Evolutionary conservation across 78 protist genomes (phyloP), one percentile per base, ranked within the genome.

Genomic region (Emiliania huxleyi): DNA sequence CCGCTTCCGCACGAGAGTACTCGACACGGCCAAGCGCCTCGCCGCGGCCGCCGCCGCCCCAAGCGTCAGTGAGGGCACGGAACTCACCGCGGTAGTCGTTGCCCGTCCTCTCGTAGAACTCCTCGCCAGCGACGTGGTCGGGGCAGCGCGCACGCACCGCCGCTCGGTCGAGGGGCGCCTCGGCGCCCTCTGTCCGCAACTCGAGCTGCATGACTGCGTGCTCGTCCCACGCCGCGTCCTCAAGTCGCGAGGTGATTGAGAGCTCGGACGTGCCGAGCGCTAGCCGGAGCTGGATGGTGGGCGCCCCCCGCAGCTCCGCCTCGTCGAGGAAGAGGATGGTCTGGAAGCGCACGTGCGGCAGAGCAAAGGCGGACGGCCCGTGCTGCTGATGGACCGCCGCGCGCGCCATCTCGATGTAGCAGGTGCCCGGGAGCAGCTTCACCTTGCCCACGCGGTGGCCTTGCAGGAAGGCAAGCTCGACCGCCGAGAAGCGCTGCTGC

Each of bases 361-460:
- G 79, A 2, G 79, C 22, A n/a, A 33, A 69, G 55, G n/a, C 29
- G 79, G 2, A 4, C 2, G 1, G 79, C 22, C 79, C 15, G n/a
- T 40, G 15, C 22, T 19, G 19, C 79, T 35, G 5, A 69, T 40
- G 40, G n/a, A 69, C n/a, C n/a, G n/a, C n/a, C n/a, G n/a, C n/a
- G n/a, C n/a, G n/a, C n/a, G n/a, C n/a, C n/a, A n/a, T n/a, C 18
- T 69, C 79, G 79, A 69, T 69, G 79, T 69, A 69, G 40, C 79
- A 69, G 11, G 79, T 69, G 29, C 79, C 79, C 3, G 79, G 79
- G 8, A 69, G 40, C 42, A 69, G 42, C 1, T 35, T 35, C 15
- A 69, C 79, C 26, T 8, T 8, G 19, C 79, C 79, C 35, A 69
- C 79, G 35, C 79, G 35, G 40, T 69, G 79, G 79, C 79, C 35